Base-by-base conservation (phyloP, 352 stramenopile genomes). In the Globisporangium orthogonon region DNA sequence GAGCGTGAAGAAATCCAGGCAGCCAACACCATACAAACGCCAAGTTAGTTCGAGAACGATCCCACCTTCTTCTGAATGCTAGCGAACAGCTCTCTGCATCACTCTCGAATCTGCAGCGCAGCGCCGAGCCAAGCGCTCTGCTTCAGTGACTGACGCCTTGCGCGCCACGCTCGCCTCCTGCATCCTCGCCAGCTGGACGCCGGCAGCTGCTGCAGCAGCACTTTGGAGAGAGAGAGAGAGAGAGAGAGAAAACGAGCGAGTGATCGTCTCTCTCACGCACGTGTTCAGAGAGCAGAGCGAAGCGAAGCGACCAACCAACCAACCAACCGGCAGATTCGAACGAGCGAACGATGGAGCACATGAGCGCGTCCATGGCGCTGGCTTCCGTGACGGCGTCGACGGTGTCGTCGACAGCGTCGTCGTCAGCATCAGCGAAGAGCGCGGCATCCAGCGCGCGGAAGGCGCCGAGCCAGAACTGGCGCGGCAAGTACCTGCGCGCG, bases 401-500 rank as follows among this genome's bases (percentile, higher is more conserved):
- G 0, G 49, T 40, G 7, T 41, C 49, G 44, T 49, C 43, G 7
- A 54, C 49, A 0, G 49, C 28, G 7, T 41, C 49, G 7, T 44
- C 49, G 14, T 40, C 49, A 4, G 28, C 31, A n/a, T 45, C 49
- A 23, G 23, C 23, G 1, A 40, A 28, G n/a, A 30, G 31, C 31
- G n/a, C 30, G 5, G 30, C 30, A 7, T 31, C 30, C 7, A 23
- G 33, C 33, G 33, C 33, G 6, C 6, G 7, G 30, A 39, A 17
- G 14, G 31, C 44, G 45, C 28, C 54, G 17, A 7, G 49, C 49
- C 44, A 86, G 66, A 87, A 83, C 61, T 91, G 81, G 81, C 72
- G 81, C 28, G 78, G 73, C 50, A 91, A 87, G 65, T 91, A 91
- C 61, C 62, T 91, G 33, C 78, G 73, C 53, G 78, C 78, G n/a